Conservation (phyloP, 2,329 filamentous ascomycete species). For the Cladosporium sp. region DNA sequence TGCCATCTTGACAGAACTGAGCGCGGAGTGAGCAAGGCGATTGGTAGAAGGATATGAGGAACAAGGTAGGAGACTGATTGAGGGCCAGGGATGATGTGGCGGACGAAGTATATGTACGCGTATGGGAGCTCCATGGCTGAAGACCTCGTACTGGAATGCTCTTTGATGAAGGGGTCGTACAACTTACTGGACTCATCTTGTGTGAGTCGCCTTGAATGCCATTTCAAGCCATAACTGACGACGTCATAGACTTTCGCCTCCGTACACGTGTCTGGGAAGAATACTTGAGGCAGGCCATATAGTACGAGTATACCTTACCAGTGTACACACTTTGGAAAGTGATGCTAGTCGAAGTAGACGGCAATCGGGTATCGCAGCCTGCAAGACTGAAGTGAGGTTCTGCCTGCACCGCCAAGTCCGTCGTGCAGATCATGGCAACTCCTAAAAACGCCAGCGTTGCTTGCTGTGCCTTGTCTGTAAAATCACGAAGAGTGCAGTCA, state of each 20-base stretch:
- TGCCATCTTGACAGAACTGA: constrained; percentile 30
- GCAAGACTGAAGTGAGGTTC: not conserved
- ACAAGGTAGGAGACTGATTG: constrained; percentile 34
- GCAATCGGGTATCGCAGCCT: not conserved
- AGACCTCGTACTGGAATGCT: not conserved
- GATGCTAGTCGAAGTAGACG: not conserved
- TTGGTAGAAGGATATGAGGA: constrained; percentile 30
- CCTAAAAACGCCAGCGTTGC: not conserved
- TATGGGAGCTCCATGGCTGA: not conserved
- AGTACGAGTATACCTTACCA: not conserved
- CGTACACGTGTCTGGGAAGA: not conserved
- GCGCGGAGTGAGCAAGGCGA: constrained; percentile 33
- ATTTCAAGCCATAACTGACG: not conserved
- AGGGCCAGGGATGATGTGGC: constrained; percentile 35
- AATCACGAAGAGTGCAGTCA: not conserved
- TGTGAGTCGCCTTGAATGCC: not conserved
- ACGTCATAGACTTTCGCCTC: constrained; percentile 9
- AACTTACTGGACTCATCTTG: not conserved
- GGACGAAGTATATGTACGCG: constrained; percentile 28
- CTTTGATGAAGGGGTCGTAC: not conserved
- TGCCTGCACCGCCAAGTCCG: not conserved
- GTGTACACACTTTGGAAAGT: not conserved
- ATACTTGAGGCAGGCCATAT: not conserved
- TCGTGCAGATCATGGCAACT: constrained; percentile 1
- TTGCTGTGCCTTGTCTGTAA: not conserved